phyloP scores from a whole-genome alignment of 768 basidiomycete genomes.

The Leucogyrophana mollusca region DNA sequence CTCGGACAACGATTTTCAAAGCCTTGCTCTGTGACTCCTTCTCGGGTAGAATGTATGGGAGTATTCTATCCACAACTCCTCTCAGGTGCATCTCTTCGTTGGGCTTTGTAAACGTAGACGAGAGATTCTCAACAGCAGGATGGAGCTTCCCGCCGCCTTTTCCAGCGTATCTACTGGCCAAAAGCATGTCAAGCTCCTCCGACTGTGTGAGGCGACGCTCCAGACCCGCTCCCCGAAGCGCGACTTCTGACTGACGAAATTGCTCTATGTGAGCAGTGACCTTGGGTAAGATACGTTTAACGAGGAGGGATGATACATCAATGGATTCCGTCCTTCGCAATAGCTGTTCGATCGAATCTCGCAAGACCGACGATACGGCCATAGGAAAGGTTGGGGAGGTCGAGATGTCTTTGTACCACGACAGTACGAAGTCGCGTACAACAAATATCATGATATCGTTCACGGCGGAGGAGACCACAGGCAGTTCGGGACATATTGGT shows the following conservation, averaged over 20 bases:
- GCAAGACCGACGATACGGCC: conserved; percentile 75
- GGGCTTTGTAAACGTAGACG: conserved; percentile 86
- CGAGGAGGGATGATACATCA: conserved; percentile 74
- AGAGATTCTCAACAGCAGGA: conserved; percentile 83
- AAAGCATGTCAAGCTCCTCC: conserved; percentile 82
- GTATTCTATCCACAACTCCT: conserved; percentile 62
- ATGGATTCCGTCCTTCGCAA: conserved; percentile 53
- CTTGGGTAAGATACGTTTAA: conserved; percentile 84
- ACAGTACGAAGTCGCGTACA: conserved; percentile 82
- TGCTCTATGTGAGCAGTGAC: conserved; percentile 87
- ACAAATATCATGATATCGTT: conserved; percentile 82
- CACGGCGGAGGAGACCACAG: conserved; percentile 65
- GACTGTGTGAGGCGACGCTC: conserved; percentile 85
- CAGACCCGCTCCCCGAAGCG: conserved; percentile 77
- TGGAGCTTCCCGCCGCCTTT: conserved; percentile 68
- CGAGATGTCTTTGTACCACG: conserved; percentile 89
- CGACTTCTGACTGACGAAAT: conserved; percentile 86
- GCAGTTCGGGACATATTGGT: conserved; percentile 62
- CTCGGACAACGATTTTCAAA: conserved; percentile 71
- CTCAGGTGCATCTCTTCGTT: conserved; percentile 86
- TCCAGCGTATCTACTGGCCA: conserved; percentile 77
- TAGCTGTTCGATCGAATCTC: conserved; percentile 60
- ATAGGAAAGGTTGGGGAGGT: conserved; percentile 86
- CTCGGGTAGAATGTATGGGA: conserved; percentile 74
- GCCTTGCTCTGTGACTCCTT: conserved; percentile 70